phyloP scores from a whole-genome alignment of 768 basidiomycete genomes.

The Zangia roseola region DNA sequence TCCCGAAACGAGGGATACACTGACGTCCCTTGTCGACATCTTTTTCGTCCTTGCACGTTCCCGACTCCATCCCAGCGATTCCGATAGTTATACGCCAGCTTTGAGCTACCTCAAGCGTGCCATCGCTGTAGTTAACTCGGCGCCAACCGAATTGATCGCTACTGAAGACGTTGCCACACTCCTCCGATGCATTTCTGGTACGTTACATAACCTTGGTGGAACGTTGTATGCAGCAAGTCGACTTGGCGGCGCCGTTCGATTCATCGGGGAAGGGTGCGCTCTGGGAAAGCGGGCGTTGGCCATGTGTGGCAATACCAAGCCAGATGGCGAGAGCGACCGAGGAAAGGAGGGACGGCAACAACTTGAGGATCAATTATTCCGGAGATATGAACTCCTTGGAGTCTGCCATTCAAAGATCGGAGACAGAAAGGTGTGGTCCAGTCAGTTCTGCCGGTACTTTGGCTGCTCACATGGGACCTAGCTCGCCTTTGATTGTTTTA shows the following conservation, averaged over 20 bases:
- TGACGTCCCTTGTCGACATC: constrained; percentile 52
- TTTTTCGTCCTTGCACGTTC: constrained; percentile 53
- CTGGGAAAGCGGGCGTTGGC: constrained; percentile 50
- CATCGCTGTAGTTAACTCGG: constrained; percentile 21
- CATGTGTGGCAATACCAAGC: constrained; percentile 15
- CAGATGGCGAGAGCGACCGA: constrained; percentile 25
- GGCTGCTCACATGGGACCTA: constrained; percentile 24
- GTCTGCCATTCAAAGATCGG: constrained; percentile 77
- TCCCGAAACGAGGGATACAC: constrained; percentile 31
- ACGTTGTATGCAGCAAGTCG: constrained; percentile 65
- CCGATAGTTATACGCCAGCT: constrained; percentile 45
- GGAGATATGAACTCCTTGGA: constrained; percentile 80
- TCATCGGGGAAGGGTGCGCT: constrained; percentile 59
- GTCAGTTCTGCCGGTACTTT: neutral
- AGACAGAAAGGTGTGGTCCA: constrained; percentile 62
- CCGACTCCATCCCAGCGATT: constrained; percentile 38
- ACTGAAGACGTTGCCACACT: constrained; percentile 45
- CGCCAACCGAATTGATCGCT: constrained; percentile 4
- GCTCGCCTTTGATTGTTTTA: constrained; percentile 61
- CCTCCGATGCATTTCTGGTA: constrained; percentile 67
- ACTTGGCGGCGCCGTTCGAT: constrained; percentile 63
- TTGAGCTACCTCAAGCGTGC: constrained; percentile 50
- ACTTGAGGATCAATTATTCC: constrained; percentile 62
- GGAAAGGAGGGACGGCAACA: constrained; percentile 50
- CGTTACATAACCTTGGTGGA: constrained; percentile 67